Base-by-base conservation (phyloP, 2,329 filamentous ascomycete genomes). In the Calonectria pteridis region DNA sequence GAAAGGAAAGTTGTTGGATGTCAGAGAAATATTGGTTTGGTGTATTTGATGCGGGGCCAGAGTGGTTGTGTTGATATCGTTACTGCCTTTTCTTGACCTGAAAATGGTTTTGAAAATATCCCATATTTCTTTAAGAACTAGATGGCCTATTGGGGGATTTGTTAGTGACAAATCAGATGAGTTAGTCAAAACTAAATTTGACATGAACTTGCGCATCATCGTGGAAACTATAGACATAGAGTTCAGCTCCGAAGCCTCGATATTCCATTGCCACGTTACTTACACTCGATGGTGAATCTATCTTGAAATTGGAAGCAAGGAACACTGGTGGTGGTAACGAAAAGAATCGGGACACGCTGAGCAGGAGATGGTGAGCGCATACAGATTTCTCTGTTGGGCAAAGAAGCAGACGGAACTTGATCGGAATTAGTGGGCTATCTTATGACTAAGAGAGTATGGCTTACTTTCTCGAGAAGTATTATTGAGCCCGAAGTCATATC, bases 241-340 rank as follows among this genome's bases (percentile, higher is more conserved):
- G 6, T 43, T 18, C 13, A 49, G 20, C 10, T n/a, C 23, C 10
- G 6, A n/a, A 23, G 7, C 10, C 18, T 26, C 20, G 7, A 10
- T 23, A 29, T 11, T 6, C 6, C 18, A 43, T 6, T 6, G 11
- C 16, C 20, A 16, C 23, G 11, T 14, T 23, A 7, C 65, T 67
- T 55, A 67, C 65, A 4, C 4, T 67, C 18, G 14, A 16, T 6
- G 4, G 2, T 40, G 11, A 20, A 43, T n/a, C 9, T 58, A 18
- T 55, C 35, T 10, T 58, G 65, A 43, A 67, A 67, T 29, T 33
- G 23, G 9, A 58, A 31, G 50, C 65, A 67, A 14, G 65, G 65
- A 11, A 58, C 31, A 26, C 16, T 33, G 13, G 11, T 20, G 6
- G 28, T 55, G 23, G 2, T 10, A 10, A 33, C 33, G 16, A 23